A percentile compares a stretch with the other conserved stretches of the same genome.
phyloP scores from a whole-genome alignment of 768 basidiomycete species.

The Suillus placidus region DNA sequence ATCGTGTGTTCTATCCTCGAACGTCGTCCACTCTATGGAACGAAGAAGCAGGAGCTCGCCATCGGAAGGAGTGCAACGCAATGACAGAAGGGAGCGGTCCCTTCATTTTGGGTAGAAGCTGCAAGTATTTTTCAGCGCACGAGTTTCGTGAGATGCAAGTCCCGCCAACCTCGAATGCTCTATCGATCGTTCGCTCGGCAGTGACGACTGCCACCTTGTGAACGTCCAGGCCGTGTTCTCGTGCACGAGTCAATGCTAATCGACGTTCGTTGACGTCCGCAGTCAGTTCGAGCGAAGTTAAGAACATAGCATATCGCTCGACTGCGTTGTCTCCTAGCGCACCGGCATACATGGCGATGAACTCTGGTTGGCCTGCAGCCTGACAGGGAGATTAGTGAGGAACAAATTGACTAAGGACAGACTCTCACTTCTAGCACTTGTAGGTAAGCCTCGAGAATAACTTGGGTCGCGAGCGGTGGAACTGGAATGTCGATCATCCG shows the following conservation, averaged over 20 bases:
- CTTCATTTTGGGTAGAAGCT: constrained; percentile 57
- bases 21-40: constrained; percentile 93
- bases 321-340: constrained; percentile 90
- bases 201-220: constrained; percentile 77
- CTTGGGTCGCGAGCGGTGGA: constrained; percentile 73
- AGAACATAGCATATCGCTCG: constrained; percentile 89
- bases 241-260: constrained; percentile 71
- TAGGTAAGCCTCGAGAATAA: constrained; percentile 87
- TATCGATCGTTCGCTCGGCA: constrained; percentile 76
- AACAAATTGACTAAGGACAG: background rate
- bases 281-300: constrained; percentile 72
- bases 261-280: constrained; percentile 66
- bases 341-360: constrained; percentile 94
- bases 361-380: constrained; percentile 76
- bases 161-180: constrained; percentile 59
- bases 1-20: constrained; percentile 68
- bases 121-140: constrained; percentile 14
- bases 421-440: constrained; percentile 75
- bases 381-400: constrained; percentile 26
- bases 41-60: constrained; percentile 71
- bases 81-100: constrained; percentile 66
- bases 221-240: constrained; percentile 84
- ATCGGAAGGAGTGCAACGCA: constrained; percentile 55
- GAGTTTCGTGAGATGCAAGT: constrained; percentile 9
- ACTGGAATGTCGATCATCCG: constrained; percentile 71